These are phyloP conservation scores for Aspergillus uvarum DNA, from an alignment of 2,329 filamentous ascomycete species.

Conservation along the genomic window DNA sequence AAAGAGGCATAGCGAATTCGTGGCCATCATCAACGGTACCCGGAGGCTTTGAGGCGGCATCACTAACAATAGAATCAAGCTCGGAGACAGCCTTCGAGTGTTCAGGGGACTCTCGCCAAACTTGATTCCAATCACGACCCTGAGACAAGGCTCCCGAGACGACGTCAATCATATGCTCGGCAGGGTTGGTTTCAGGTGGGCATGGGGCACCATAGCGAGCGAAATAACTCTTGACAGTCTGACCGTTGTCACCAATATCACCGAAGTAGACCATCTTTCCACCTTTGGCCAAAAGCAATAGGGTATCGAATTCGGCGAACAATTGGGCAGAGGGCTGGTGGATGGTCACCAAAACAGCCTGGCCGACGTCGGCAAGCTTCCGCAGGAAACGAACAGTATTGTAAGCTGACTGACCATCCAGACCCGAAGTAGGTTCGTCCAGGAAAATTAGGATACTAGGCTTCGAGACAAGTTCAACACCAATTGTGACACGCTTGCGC, in stretches of 20 bases:
- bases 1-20: slow-evolving; percentile 67
- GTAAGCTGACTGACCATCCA: slow-evolving; percentile 66
- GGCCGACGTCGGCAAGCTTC: slow-evolving; percentile 63
- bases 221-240: slow-evolving; percentile 66
- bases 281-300: slow-evolving; percentile 64
- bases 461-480: slow-evolving; percentile 68
- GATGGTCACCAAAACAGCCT: slow-evolving; percentile 70
- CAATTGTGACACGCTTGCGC: slow-evolving; percentile 68
- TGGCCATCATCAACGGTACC: slow-evolving; percentile 44
- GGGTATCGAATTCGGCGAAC: slow-evolving; percentile 69
- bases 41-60: slow-evolving; percentile 43
- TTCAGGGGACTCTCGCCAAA: slow-evolving; percentile 67
- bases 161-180: slow-evolving; percentile 57
- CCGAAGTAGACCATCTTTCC: slow-evolving; percentile 74
- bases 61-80: slow-evolving; percentile 62
- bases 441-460: slow-evolving; percentile 67
- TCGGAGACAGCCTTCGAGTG: slow-evolving; percentile 58
- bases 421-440: slow-evolving; percentile 68
- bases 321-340: slow-evolving; percentile 67
- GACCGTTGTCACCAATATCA: slow-evolving; percentile 63
- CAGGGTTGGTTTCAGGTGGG: slow-evolving; percentile 60
- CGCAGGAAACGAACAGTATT: slow-evolving; percentile 66
- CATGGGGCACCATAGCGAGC: slow-evolving; percentile 62
- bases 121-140: slow-evolving; percentile 67
- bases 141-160: slow-evolving; percentile 51